phyloP scores from a whole-genome alignment of 305 asterid species.

The Fraxinus latifolia region DNA sequence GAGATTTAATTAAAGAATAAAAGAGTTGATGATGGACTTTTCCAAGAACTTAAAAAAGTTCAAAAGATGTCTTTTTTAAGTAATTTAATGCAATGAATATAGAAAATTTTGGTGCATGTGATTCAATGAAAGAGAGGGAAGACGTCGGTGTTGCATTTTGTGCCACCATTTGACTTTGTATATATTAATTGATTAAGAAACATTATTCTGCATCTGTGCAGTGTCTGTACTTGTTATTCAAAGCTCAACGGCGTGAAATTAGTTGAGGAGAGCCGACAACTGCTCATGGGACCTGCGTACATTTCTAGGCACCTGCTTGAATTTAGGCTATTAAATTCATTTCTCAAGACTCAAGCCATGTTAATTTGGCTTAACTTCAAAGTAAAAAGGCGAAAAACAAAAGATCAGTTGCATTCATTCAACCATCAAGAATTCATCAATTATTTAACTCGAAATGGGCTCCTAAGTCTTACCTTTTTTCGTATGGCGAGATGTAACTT shows the following conservation, averaged over 20 bases:
- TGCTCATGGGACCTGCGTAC: not conserved
- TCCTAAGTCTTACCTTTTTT: not conserved
- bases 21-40: slow-evolving; percentile 31
- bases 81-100: not conserved
- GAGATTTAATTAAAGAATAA: not conserved
- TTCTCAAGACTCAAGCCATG: not conserved
- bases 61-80: slow-evolving; percentile 24
- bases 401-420: not conserved
- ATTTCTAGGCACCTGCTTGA: slow-evolving; percentile 15
- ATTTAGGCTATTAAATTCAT: not conserved
- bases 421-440: not conserved
- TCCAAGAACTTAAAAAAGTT: slow-evolving; percentile 22
- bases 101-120: slow-evolving; percentile 20
- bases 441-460: not conserved
- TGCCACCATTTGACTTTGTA: slow-evolving; percentile 28
- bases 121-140: not conserved
- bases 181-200: not conserved
- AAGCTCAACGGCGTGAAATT: slow-evolving; percentile 6
- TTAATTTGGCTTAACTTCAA: not conserved
- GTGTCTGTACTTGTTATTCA: not conserved
- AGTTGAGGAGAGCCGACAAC: slow-evolving; percentile 23
- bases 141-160: slow-evolving; percentile 35
- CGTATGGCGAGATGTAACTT: not conserved
- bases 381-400: not conserved
- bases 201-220: not conserved